Percentiles rank a stretch among this genome's conserved stretches.
Conservation (phyloP, 129 eudicot species). For the Flaveria trinervia region DNA sequence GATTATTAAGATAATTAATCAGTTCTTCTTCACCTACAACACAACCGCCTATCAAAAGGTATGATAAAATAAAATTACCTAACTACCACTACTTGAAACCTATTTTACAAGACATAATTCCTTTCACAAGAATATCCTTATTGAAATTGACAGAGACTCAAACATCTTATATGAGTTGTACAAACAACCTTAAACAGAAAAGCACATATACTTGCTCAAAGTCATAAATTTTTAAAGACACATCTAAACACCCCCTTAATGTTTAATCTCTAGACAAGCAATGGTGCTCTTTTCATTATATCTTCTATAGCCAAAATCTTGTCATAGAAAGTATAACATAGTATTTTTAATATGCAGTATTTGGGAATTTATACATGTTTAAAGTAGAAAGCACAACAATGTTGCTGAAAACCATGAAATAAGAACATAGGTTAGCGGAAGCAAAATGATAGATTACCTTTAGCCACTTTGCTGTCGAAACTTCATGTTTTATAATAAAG, state of each 20-base stretch:
- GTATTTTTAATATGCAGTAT: background rate
- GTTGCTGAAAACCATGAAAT: background rate
- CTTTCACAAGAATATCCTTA: background rate
- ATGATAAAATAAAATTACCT: background rate
- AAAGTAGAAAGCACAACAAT: background rate
- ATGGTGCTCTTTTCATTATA: conserved; percentile 2
- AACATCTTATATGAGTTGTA: background rate
- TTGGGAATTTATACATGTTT: conserved; percentile 19
- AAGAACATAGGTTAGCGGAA: conserved; percentile 6
- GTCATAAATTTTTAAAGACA: background rate
- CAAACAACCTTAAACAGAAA: background rate
- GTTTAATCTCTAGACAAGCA: conserved; percentile 7
- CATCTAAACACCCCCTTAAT: background rate
- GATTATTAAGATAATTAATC: background rate
- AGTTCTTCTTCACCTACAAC: background rate
- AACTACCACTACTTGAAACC: background rate
- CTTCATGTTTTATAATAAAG: conserved; percentile 27
- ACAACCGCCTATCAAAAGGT: background rate
- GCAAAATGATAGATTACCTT: conserved; percentile 46
- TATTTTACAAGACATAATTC: background rate
- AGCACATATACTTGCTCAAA: background rate
- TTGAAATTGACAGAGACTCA: background rate
- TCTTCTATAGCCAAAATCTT: background rate
- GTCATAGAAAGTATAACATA: background rate
- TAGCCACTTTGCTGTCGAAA: conserved; percentile 36